Evolutionary conservation across 345 rosid species (phyloP), one percentile per base, ranked within the genome.

Genomic region (Eucalyptus curtisii): DNA sequence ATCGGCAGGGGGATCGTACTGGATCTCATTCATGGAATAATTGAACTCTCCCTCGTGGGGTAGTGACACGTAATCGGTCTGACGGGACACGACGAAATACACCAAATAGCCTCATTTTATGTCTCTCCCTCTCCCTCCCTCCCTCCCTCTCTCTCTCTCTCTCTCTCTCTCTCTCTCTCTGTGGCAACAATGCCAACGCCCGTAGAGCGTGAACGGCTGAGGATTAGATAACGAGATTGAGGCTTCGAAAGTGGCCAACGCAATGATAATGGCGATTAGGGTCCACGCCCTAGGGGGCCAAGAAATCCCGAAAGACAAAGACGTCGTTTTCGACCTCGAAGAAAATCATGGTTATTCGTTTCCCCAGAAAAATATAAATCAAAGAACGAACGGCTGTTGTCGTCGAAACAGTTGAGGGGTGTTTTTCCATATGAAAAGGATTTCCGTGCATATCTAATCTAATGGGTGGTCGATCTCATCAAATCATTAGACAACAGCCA

Each of bases 181-280:
- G 81, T 13, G 24, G 84, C 27, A 22, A 40, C 84, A 24, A 33
- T 37, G 8, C 76, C 19, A 14, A 20, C 7, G 88, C 90, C 90
- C 49, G 86, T 90, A 84, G 90, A 85, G 44, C 53, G 87, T 91
- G 90, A 84, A 93, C 59, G 91, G 94, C 91, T 61, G 90, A 91
- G 86, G 79, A 89, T 89, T 88, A 90, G 90, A 87, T 90, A 59
- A 89, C 86, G 90, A 88, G 85, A 79, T 55, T 52, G 91, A 89
- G 92, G 80, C 80, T 79, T 90, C 91, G 85, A 53, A 79, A 86
- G 88, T 90, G 49, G 68, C 87, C 92, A 87, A 88, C 91, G 45
- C 48, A 13, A 66, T 82, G 47, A 91, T 86, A 55, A 53, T 86
- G 61, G 76, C 13, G 16, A 40, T 20, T 22, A 20, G 84, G 84